A percentile compares a stretch with the other conserved stretches of the same genome.
These are phyloP conservation scores for Colletotrichum orchidophilum DNA, from an alignment of 2,329 filamentous ascomycete genomes.

Conservation along the genomic window DNA sequence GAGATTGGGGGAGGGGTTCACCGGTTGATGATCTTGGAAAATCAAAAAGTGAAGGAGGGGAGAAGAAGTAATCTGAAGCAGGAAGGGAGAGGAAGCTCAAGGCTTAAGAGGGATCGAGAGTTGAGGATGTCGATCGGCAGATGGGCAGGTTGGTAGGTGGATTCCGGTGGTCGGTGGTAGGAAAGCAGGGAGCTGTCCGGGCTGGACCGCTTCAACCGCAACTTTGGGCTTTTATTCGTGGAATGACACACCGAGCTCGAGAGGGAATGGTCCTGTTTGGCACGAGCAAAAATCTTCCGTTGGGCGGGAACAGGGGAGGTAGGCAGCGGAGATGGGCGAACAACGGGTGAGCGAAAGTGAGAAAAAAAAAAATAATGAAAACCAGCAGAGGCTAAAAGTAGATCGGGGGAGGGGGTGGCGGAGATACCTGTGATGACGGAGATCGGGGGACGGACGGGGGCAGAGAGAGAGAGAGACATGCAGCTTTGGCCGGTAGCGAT, in stretches of 20 bases:
- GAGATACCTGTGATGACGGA: not conserved
- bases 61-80: not conserved
- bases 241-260: conserved; percentile 26
- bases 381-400: conserved; percentile 28
- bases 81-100: conserved; percentile 2
- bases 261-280: conserved; percentile 19
- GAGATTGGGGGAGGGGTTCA: not conserved
- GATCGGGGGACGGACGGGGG: not conserved
- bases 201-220: conserved; percentile 29
- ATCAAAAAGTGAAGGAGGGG: not conserved
- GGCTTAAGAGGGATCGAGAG: conserved; percentile 23
- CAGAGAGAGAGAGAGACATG: not conserved
- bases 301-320: not conserved
- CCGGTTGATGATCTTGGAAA: not conserved
- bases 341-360: not conserved
- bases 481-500: not conserved
- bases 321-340: not conserved
- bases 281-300: conserved; percentile 23
- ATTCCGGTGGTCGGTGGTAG: not conserved
- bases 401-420: conserved; percentile 6
- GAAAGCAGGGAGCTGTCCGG: not conserved
- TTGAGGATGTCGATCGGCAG: conserved; percentile 23
- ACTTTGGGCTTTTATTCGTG: conserved; percentile 27
- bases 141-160: not conserved
- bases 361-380: not conserved